Percentiles rank a stretch among this genome's conserved stretches.
phyloP scores from a whole-genome alignment of 2,329 filamentous ascomycete genomes.

The Zalaria sp. region DNA sequence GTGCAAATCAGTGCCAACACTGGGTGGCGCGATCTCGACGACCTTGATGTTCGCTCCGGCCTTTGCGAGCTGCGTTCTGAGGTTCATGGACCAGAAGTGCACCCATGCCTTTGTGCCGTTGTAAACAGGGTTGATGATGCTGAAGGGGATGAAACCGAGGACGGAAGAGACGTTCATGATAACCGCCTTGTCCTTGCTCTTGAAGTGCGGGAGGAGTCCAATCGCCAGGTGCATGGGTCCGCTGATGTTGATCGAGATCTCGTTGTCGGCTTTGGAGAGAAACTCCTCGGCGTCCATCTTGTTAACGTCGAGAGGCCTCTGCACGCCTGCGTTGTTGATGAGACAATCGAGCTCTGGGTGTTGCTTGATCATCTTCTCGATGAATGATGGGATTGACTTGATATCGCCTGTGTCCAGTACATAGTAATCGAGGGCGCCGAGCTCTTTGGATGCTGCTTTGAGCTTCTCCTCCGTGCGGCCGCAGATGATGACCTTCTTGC shows the following conservation, averaged over 20 bases:
- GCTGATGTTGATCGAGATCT: slow-evolving; percentile 44
- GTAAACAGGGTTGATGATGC: slow-evolving; percentile 43
- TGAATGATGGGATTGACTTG: slow-evolving; percentile 28
- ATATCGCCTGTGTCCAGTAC: slow-evolving; percentile 36
- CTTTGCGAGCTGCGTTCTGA: slow-evolving; percentile 35
- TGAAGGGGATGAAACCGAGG: slow-evolving; percentile 38
- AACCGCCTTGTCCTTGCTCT: slow-evolving; percentile 24
- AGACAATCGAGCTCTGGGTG: slow-evolving; percentile 44
- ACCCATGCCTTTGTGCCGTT: slow-evolving; percentile 46
- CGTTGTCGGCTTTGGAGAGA: slow-evolving; percentile 37
- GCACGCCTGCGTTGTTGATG: slow-evolving; percentile 46
- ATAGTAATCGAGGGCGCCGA: slow-evolving; percentile 38
- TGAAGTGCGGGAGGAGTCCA: slow-evolving; percentile 35
- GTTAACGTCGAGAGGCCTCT: slow-evolving; percentile 34
- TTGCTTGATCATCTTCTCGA: slow-evolving; percentile 29
- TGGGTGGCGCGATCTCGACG: slow-evolving; percentile 42
- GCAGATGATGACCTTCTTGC: slow-evolving; percentile 38
- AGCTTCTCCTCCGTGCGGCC: slow-evolving; percentile 43
- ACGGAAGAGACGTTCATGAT: slow-evolving; percentile 43
- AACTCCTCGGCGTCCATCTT: slow-evolving; percentile 24
- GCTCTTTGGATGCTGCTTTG: slow-evolving; percentile 24
- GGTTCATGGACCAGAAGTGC: slow-evolving; percentile 42
- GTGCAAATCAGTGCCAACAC: slow-evolving; percentile 41
- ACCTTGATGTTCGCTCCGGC: slow-evolving; percentile 29
- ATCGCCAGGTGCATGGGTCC: slow-evolving; percentile 44